Percentiles rank a stretch among this genome's conserved stretches.
Evolutionary conservation across 1,284 basidiomycete genomes (phyloP).

Genomic region (Papiliotrema fonsecae): DNA sequence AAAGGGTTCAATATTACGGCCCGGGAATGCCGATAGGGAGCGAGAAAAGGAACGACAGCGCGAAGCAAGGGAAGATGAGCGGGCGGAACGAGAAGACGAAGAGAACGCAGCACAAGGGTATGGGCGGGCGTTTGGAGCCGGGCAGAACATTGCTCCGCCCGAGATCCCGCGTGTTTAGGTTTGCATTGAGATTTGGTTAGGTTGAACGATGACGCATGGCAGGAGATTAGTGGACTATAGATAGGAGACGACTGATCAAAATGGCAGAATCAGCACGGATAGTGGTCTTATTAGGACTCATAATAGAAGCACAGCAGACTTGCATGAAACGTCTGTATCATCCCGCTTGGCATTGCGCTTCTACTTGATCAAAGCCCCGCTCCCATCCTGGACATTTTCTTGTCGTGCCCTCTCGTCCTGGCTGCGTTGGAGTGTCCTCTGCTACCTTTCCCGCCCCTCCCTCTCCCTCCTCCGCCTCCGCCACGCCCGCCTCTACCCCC

Average conservation of each 20-base stretch:
- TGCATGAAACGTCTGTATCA: too few relatives aligned
- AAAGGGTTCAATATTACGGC: not conserved
- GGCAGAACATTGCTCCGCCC: slow-evolving; percentile 19
- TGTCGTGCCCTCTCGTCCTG: slow-evolving; percentile 45
- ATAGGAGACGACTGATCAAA: too few relatives aligned
- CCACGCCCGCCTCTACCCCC: slow-evolving; percentile 20
- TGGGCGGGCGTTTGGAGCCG: slow-evolving; percentile 14
- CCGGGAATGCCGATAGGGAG: not conserved
- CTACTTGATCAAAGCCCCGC: slow-evolving; percentile 16
- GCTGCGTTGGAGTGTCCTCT: slow-evolving; percentile 47
- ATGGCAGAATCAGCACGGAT: not conserved
- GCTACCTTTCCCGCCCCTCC: slow-evolving; percentile 38
- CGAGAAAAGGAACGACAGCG: not conserved
- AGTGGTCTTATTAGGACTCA: too few relatives aligned
- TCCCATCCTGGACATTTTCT: slow-evolving; percentile 47
- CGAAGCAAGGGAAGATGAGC: not conserved
- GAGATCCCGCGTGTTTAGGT: slow-evolving; percentile 16
- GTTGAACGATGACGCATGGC: too few relatives aligned
- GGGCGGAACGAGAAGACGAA: not conserved
- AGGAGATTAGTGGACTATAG: too few relatives aligned
- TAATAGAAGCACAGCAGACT: too few relatives aligned
- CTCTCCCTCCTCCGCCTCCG: slow-evolving; percentile 24
- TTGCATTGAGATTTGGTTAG: not conserved
- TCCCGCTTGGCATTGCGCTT: too few relatives aligned
- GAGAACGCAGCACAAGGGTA: not conserved